These are phyloP conservation scores for Phytomonas serpens DNA, from an alignment of 208 protist species.

Conservation along the genomic window DNA sequence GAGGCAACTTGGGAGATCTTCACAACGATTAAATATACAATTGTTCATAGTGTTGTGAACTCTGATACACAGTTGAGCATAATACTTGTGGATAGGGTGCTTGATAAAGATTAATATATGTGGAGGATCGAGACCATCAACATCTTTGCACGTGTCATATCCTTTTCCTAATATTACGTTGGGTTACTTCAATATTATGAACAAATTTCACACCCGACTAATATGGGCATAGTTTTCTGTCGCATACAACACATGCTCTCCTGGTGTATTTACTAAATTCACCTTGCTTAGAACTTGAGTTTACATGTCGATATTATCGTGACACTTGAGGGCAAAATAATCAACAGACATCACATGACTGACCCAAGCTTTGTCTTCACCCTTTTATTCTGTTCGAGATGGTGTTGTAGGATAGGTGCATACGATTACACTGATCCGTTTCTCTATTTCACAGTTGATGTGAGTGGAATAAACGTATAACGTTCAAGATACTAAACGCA, in stretches of 20 bases:
- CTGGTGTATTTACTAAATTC: not conserved
- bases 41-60: conserved; percentile 73
- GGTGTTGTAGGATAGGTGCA: not conserved
- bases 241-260: not conserved
- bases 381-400: not conserved
- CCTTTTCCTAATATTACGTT: conserved; percentile 63
- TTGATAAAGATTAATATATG: conserved; percentile 45
- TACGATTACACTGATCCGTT: not conserved
- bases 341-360: not conserved
- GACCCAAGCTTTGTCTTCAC: not conserved
- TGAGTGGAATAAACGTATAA: not conserved
- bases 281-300: not conserved
- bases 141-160: conserved; percentile 77
- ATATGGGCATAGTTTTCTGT: conserved; percentile 21
- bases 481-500: not conserved
- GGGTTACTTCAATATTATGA: conserved; percentile 75
- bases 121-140: conserved; percentile 95
- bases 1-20: conserved; percentile 44
- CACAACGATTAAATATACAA: conserved; percentile 86
- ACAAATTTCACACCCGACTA: conserved; percentile 51
- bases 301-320: not conserved
- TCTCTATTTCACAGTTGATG: not conserved
- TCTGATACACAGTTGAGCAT: conserved; percentile 62
- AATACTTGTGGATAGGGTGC: conserved; percentile 55
- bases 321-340: not conserved